Evolutionary conservation across 2,329 filamentous ascomycete genomes (phyloP).

Genomic region (Xylaria sp.): DNA sequence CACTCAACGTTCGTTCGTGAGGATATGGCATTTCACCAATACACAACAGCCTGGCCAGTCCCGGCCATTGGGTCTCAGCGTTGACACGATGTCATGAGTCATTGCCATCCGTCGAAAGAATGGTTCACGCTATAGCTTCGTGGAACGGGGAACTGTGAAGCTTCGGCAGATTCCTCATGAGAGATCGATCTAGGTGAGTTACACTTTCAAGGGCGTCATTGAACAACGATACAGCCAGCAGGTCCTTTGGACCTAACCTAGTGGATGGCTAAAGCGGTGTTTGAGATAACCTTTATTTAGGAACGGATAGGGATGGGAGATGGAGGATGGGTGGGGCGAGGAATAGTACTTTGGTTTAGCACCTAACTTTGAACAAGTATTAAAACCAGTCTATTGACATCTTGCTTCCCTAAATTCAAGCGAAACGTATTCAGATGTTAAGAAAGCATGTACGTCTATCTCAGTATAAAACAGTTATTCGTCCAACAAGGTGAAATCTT

Average conservation of each 20-base stretch:
- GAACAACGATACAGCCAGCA: not conserved
- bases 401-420: not conserved
- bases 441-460: not conserved
- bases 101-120: slow-evolving; percentile 22
- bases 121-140: not conserved
- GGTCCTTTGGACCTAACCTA: not conserved
- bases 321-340: not conserved
- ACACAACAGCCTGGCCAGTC: too few relatives aligned
- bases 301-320: not conserved
- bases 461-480: too few relatives aligned
- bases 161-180: not conserved
- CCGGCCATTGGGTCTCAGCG: slow-evolving; percentile 10
- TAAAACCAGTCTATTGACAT: not conserved
- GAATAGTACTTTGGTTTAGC: not conserved
- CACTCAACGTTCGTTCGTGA: not conserved
- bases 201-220: not conserved
- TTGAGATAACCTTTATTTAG: not conserved
- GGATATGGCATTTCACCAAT: not conserved
- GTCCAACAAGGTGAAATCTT: not conserved
- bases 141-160: not conserved
- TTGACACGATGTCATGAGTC: slow-evolving; percentile 31
- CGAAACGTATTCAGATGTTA: not conserved
- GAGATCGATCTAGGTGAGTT: not conserved
- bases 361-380: not conserved
- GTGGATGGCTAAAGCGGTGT: not conserved